Evolutionary conservation across 2,329 filamentous ascomycete genomes (phyloP), one percentile per base, ranked within the genome.

Genomic region (Neospermospora avenae): DNA sequence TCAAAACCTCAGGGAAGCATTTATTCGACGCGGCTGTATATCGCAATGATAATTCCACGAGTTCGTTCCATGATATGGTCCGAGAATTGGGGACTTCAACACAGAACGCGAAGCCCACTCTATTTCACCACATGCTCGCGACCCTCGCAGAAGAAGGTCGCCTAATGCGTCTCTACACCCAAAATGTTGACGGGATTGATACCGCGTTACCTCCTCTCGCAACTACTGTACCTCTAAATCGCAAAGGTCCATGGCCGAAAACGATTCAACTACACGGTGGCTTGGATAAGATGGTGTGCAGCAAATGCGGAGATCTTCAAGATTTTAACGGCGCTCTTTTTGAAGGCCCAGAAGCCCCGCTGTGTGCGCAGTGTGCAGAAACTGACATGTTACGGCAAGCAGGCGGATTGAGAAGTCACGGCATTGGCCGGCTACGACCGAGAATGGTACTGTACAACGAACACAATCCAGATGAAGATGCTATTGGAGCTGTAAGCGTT

Each of bases 11-110:
- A 0, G 95, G 95, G 55, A 97, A 98, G 75, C 88, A 96, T 67
- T 83, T 99, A 0, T 99, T 99, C 72, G 95, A 99, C 77, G 95
- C 95, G 55, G 96, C 93, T 7, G 95, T 99, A 57, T 99, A 99
- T 79, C 93, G 91, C 74, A 90, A 96, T 78, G 88, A 96, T 73
- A 82, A 84, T 22, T 90, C 93, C 13, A 98, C 93, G 0, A 87
- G 89, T 24, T 91, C 89, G 11, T 99, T 99, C 74, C 95, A 99
- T 75, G 87, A 89, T 72, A 98, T 99, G 93, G 91, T 99, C 68
- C 89, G 93, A 71, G 88, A 90, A 70, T 83, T 99, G 69, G 91
- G 91, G 46, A 81, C 88, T 59, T 83, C 93, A 77, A 91, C 91
- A 22, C 85, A 87, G 67, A 81, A 82, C 54, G 93, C 93, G 57